A percentile compares a stretch with the other conserved stretches of the same genome.
Conservation (phyloP, 2,329 filamentous ascomycete species). For the Penicillium digitatum region DNA sequence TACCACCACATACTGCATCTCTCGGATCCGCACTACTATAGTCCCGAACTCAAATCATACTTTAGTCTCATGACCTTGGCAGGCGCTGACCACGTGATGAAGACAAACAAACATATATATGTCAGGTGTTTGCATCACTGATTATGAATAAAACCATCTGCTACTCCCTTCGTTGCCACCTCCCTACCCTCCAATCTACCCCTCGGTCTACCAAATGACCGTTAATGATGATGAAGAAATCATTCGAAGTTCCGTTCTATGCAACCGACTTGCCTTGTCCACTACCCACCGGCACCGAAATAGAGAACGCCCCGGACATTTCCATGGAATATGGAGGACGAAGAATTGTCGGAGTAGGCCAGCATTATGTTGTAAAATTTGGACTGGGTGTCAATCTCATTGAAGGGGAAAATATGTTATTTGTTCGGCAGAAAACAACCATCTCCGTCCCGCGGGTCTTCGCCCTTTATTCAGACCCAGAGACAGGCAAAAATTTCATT, state of each 20-base stretch:
- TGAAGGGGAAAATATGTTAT: constrained; percentile 35
- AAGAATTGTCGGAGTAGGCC: constrained; percentile 21
- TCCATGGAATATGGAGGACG: constrained; percentile 5
- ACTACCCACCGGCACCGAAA: constrained; percentile 22
- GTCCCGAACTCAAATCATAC: no score
- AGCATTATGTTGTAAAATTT: constrained; percentile 22
- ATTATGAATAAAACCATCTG: no score
- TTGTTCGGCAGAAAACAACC: constrained; percentile 23
- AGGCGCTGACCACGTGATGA: no score
- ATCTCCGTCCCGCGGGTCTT: constrained; percentile 32
- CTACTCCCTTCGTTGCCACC: no score
- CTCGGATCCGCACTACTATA: no score
- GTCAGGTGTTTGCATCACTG: no score
- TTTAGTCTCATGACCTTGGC: no score
- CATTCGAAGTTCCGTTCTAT: not conserved
- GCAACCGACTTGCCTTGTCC: constrained; percentile 14
- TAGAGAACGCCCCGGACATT: not conserved
- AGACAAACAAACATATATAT: no score
- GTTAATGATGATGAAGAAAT: no score
- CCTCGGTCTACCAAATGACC: no score
- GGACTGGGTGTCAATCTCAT: constrained; percentile 23
- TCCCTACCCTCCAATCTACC: no score
- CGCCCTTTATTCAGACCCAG: constrained; percentile 26
- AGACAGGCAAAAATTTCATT: constrained; percentile 26
- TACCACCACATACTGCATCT: no score